phyloP scores from a whole-genome alignment of 805 yeast species.

The Diddensiella santjacobensis region DNA sequence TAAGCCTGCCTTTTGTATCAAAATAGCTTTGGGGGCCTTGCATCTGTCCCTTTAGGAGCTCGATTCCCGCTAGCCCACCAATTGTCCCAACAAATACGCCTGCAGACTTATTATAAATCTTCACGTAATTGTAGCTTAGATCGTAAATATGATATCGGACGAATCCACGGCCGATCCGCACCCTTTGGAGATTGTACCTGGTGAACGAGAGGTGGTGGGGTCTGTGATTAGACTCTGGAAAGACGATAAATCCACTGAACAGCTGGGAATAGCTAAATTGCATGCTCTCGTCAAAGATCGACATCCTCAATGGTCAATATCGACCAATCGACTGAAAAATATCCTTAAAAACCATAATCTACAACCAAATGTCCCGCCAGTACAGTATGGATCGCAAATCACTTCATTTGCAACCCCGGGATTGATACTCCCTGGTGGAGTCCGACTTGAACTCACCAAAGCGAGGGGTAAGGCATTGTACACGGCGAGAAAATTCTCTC shows the following conservation, averaged over 20 bases:
- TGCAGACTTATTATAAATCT: too few species aligned
- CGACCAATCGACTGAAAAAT: constrained; percentile 53
- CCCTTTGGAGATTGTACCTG: constrained; percentile 42
- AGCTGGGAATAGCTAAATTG: constrained; percentile 52
- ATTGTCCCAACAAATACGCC: too few species aligned
- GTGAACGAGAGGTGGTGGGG: constrained; percentile 55
- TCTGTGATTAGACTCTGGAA: constrained; percentile 66
- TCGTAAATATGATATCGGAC: too few species aligned
- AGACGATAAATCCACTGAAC: constrained; percentile 58
- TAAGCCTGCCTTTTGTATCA: too few species aligned
- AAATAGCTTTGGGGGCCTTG: too few species aligned
- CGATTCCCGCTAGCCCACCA: too few species aligned
- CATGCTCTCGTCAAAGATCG: constrained; percentile 46
- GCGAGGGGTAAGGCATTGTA: constrained; percentile 60
- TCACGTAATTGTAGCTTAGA: too few species aligned
- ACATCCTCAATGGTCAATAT: constrained; percentile 60
- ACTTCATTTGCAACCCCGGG: constrained; percentile 48
- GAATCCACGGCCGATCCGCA: too few species aligned
- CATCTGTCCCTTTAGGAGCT: too few species aligned
- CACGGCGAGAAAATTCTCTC: constrained; percentile 44
- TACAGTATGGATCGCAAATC: constrained; percentile 53
- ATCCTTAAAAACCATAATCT: constrained; percentile 57
- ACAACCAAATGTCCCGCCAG: constrained; percentile 31
- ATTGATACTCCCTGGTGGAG: constrained; percentile 35
- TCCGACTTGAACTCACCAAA: constrained; percentile 47